These are phyloP conservation scores for Lentinula sp. DNA, from an alignment of 768 basidiomycete genomes.

Conservation along the genomic window DNA sequence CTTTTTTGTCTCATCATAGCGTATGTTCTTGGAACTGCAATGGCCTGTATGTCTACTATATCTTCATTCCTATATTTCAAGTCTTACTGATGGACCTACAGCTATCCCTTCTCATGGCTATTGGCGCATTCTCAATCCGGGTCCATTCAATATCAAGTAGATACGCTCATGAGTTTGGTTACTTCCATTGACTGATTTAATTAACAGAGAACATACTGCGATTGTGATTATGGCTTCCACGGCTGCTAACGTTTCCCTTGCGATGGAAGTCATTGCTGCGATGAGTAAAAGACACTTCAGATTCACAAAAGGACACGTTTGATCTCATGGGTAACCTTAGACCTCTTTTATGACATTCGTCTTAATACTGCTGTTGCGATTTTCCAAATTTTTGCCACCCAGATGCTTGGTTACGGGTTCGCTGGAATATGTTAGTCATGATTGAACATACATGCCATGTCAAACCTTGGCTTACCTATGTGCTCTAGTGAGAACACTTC, in stretches of 20 bases:
- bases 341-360: slow-evolving; percentile 45
- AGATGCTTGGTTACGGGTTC: slow-evolving; percentile 33
- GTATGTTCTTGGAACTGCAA: slow-evolving; percentile 44
- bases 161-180: neutral
- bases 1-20: slow-evolving; percentile 53
- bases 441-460: slow-evolving; percentile 1
- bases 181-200: neutral
- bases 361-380: slow-evolving; percentile 46
- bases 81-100: slow-evolving; percentile 14
- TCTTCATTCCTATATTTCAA: neutral
- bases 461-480: neutral
- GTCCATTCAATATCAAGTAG: slow-evolving; percentile 53
- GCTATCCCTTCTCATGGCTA: slow-evolving; percentile 35
- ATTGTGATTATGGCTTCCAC: slow-evolving; percentile 55
- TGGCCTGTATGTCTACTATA: slow-evolving; percentile 27
- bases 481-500: slow-evolving; percentile 34
- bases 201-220: slow-evolving; percentile 37
- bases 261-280: slow-evolving; percentile 50
- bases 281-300: slow-evolving; percentile 22
- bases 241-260: slow-evolving; percentile 42
- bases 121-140: slow-evolving; percentile 47
- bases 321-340: slow-evolving; percentile 15
- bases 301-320: neutral
- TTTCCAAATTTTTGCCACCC: slow-evolving; percentile 50
- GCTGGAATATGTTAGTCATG: slow-evolving; percentile 24